Percentiles rank a stretch among this genome's conserved stretches.
Conservation (phyloP, 805 yeast species). For the Metschnikowia cubensis region DNA sequence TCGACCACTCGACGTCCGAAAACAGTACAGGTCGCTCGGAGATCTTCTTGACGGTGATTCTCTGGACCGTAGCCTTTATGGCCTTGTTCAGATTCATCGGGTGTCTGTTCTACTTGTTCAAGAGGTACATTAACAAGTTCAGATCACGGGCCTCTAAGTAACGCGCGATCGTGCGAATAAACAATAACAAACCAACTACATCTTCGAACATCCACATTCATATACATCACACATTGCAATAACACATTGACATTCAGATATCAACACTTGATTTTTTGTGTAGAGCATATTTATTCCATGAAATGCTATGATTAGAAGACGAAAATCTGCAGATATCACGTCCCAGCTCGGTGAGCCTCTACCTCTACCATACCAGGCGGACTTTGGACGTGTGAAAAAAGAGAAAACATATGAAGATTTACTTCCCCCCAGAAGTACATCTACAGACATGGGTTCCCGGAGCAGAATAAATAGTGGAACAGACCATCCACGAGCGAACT, state of each 20-base stretch:
- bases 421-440: neutral
- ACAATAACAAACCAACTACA: neutral
- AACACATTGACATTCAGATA: neutral
- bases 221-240: neutral
- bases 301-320: conserved; percentile 18
- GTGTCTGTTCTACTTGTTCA: conserved; percentile 44
- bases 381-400: conserved; percentile 3
- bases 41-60: conserved; percentile 47
- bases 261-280: neutral
- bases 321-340: conserved; percentile 13
- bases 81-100: conserved; percentile 57
- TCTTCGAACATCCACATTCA: no score
- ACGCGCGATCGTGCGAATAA: neutral
- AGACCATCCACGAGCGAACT: conserved; percentile 8
- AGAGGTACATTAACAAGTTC: conserved; percentile 28
- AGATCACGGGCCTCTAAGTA: conserved; percentile 13
- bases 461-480: neutral
- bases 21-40: conserved; percentile 33
- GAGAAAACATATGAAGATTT: conserved; percentile 2
- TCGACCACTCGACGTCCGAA: conserved; percentile 28
- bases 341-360: conserved; percentile 33
- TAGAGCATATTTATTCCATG: neutral
- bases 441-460: neutral
- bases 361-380: conserved; percentile 31
- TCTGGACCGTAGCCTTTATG: conserved; percentile 61